Conservation (phyloP, 176 grass and related monocot species). For the Oryza australiensis region DNA sequence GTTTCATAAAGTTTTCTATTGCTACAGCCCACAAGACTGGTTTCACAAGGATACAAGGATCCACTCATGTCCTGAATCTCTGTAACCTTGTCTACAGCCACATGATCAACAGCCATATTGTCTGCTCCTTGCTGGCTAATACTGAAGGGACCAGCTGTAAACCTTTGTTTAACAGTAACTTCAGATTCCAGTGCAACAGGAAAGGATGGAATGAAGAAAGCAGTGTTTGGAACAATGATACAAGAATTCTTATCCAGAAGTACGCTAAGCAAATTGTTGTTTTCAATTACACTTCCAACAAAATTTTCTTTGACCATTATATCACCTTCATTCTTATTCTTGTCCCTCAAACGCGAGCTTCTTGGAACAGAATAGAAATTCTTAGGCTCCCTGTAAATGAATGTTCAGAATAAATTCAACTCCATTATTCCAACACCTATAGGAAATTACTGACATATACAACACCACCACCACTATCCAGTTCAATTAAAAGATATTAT, state of each 20-base stretch:
- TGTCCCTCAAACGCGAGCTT: slow-evolving; percentile 88
- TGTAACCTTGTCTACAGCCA: slow-evolving; percentile 37
- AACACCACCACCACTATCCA: slow-evolving; percentile 26
- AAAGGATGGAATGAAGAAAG: slow-evolving; percentile 52
- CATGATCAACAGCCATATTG: slow-evolving; percentile 46
- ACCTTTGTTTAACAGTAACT: slow-evolving; percentile 55
- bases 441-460: slow-evolving; percentile 13
- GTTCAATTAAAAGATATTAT: slow-evolving; percentile 22
- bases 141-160: slow-evolving; percentile 48
- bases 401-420: slow-evolving; percentile 32
- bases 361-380: slow-evolving; percentile 56
- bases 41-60: slow-evolving; percentile 37
- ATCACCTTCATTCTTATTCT: slow-evolving; percentile 82
- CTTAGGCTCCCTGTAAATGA: slow-evolving; percentile 56
- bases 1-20: slow-evolving; percentile 61
- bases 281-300: slow-evolving; percentile 75
- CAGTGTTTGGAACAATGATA: slow-evolving; percentile 70
- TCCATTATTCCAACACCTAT: slow-evolving; percentile 5
- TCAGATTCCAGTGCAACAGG: slow-evolving; percentile 37
- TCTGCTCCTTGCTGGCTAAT: slow-evolving; percentile 44
- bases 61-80: slow-evolving; percentile 36
- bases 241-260: slow-evolving; percentile 79
- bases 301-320: slow-evolving; percentile 90
- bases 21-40: slow-evolving; percentile 36
- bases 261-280: slow-evolving; percentile 81